phyloP scores from a whole-genome alignment of 1,284 basidiomycete species.

The Pyrrhoderma noxium region DNA sequence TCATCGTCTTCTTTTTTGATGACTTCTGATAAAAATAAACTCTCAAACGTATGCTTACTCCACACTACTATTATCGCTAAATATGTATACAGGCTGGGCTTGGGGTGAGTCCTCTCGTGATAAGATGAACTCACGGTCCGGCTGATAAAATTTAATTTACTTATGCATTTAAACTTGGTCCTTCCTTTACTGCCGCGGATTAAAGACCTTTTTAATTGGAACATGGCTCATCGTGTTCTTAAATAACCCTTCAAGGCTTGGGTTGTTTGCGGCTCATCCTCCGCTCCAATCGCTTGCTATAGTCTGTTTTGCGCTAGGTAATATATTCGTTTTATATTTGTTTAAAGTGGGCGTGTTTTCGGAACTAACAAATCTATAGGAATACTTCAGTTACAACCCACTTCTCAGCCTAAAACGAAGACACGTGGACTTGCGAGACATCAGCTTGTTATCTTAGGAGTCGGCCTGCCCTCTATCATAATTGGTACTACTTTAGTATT shows the following conservation, averaged over 20 bases:
- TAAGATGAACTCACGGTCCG: not conserved
- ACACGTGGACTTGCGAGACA: slow-evolving; percentile 20
- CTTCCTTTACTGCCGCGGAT: not conserved
- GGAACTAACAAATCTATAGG: slow-evolving; percentile 8
- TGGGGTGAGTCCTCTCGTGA: slow-evolving; percentile 1
- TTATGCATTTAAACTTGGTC: not conserved
- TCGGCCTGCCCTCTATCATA: slow-evolving; percentile 20
- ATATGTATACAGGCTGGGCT: slow-evolving; percentile 6
- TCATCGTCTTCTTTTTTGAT: not conserved
- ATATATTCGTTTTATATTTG: not conserved
- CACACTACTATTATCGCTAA: not conserved
- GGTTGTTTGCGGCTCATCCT: slow-evolving; percentile 20
- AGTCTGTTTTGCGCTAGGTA: slow-evolving; percentile 19
- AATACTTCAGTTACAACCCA: slow-evolving; percentile 21
- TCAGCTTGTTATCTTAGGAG: slow-evolving; percentile 20
- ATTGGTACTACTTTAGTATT: slow-evolving; percentile 19
- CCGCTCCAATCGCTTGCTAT: slow-evolving; percentile 20
- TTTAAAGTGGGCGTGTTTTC: not conserved
- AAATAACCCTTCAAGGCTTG: slow-evolving; percentile 18
- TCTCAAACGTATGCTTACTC: not conserved
- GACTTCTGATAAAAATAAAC: not conserved
- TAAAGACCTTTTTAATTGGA: slow-evolving; percentile 22
- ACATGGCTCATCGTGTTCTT: slow-evolving; percentile 20
- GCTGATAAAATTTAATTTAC: not conserved
- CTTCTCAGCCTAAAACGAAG: slow-evolving; percentile 20